Conservation (phyloP, 441 rosid species). For the Adansonia gregorii region DNA sequence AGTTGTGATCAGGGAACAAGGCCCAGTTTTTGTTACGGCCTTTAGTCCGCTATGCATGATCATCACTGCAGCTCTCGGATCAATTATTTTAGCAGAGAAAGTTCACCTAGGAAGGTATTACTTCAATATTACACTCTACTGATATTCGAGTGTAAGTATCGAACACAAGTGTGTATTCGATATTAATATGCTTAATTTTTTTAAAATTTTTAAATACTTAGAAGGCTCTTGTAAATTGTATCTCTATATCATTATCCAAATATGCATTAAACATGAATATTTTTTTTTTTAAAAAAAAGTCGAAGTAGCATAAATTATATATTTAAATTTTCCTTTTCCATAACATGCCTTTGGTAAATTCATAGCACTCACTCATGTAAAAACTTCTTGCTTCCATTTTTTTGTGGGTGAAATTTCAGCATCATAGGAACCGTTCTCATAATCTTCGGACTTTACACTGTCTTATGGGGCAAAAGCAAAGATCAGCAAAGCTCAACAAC, state of each 20-base stretch:
- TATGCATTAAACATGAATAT: too few relatives aligned
- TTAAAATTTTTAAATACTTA: too few relatives aligned
- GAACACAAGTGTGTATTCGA: too few relatives aligned
- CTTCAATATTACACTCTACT: too few relatives aligned
- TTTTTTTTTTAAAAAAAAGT: too few relatives aligned
- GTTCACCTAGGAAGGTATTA: conserved; percentile 80
- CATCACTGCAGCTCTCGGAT: conserved; percentile 67
- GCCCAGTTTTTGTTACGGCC: conserved; percentile 82
- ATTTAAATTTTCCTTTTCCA: background rate
- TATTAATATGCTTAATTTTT: too few relatives aligned
- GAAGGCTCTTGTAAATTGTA: too few relatives aligned
- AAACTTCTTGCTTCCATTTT: background rate
- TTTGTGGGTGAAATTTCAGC: conserved; percentile 37
- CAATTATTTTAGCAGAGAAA: conserved; percentile 61
- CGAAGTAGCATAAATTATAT: too few relatives aligned
- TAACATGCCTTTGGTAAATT: background rate
- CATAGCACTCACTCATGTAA: too few relatives aligned
- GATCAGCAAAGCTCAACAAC: conserved; percentile 38
- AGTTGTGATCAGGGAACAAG: conserved; percentile 62
- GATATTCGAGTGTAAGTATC: too few relatives aligned
- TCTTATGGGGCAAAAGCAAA: conserved; percentile 90
- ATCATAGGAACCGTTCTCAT: conserved; percentile 72
- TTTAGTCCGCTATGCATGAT: conserved; percentile 85
- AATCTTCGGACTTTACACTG: conserved; percentile 74
- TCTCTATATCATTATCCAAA: too few relatives aligned